Evolutionary conservation across 2,329 filamentous ascomycete genomes (phyloP).

Genomic region (Phialocephala sp.): DNA sequence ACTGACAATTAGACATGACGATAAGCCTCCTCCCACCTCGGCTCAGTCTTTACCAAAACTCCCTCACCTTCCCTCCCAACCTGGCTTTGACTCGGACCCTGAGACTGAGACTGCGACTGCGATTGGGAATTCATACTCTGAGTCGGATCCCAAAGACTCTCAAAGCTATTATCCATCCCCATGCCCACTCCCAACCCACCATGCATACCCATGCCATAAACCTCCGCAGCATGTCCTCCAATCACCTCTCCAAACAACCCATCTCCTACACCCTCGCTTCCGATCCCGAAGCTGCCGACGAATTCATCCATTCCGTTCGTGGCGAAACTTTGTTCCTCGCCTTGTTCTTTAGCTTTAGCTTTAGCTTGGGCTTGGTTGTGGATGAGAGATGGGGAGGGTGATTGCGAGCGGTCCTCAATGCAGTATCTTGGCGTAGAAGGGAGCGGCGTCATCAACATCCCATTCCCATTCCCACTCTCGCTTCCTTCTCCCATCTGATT

Average conservation of each 20-base stretch:
- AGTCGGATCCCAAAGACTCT: conserved; percentile 1
- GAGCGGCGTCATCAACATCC: conserved; percentile 2
- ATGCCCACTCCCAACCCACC: background rate
- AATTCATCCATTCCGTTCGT: background rate
- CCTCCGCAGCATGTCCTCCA: background rate
- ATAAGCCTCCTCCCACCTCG: conserved; percentile 32
- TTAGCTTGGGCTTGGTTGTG: background rate
- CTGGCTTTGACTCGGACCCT: background rate
- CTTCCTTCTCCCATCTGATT: too few relatives aligned
- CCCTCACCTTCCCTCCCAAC: background rate
- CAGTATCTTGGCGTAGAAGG: conserved; percentile 6
- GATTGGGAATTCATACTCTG: background rate
- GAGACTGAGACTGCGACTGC: background rate
- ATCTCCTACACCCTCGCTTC: background rate
- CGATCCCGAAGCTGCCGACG: background rate
- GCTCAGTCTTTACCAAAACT: conserved; percentile 30
- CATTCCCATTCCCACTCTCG: background rate
- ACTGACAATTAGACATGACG: conserved; percentile 13
- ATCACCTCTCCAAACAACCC: conserved; percentile 12
- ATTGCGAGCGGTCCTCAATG: background rate
- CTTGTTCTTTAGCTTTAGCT: background rate
- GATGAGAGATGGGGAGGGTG: background rate
- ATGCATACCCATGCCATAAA: conserved; percentile 10
- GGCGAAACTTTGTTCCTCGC: background rate
- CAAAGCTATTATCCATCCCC: conserved; percentile 4